Base-by-base conservation (phyloP, 805 yeast genomes). In the Starmerella stellata region DNA sequence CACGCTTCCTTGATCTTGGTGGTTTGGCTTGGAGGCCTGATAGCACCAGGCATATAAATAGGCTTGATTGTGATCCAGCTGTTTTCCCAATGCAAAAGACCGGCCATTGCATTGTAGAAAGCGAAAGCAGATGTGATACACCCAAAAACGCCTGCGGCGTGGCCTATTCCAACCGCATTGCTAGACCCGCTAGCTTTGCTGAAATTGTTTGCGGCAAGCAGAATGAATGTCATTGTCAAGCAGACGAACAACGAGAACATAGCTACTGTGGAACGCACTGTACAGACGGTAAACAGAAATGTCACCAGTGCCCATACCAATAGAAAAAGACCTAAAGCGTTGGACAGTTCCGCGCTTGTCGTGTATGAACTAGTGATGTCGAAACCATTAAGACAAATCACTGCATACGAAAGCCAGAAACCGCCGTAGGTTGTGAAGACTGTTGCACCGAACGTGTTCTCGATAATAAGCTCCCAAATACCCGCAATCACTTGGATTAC, bases 301-400 rank as follows among this genome's bases (percentile, higher is more conserved):
- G 81, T 74, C 56, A 76, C 74, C 23, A 75, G 56, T 15, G 69
- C 54, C 82, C 82, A 76, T 5, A 72, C 79, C 15, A 73, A 40
- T 28, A 75, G 51, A 52, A 58, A 75, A 52, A 75, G 66, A 0
- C 78, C 78, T 16, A 74, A 52, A 3, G 77, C 79, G 46, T 66
- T 61, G 23, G 44, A 48, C 21, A 57, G 43, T 8, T 50, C 54
- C 9, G 36, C 38, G 13, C 52, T 53, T 14, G 48, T 52, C 29
- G 54, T 57, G 45, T 69, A 64, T 1, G 66, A 64, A 1, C 59
- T 58, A 2, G 48, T 54, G 25, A 73, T 66, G 16, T 70, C 70
- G 52, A 72, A 72, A 48, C 66, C 60, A 8, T 69, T 68, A 38
- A 69, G 64, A 38, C 52, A 52, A 39, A 74, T 64, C 4, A 75